These are phyloP conservation scores for Paracamarosporium sp. DNA, from an alignment of 2,329 filamentous ascomycete genomes.

Conservation along the genomic window DNA sequence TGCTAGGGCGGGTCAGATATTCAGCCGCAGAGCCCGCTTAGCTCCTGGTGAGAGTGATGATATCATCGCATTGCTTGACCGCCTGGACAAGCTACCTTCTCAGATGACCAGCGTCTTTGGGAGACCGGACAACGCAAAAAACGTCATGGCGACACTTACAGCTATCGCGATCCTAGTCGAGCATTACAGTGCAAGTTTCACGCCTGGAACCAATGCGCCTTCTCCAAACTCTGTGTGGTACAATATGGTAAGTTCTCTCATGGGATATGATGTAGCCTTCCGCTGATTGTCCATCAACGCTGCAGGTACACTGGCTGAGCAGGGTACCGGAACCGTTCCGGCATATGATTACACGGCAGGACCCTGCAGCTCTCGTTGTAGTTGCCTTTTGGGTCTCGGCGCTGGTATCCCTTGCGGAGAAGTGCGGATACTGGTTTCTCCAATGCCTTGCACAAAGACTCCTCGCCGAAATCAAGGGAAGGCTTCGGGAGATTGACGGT, in stretches of 20 bases:
- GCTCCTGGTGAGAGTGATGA: background rate
- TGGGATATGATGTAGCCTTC: background rate
- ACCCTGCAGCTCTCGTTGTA: constrained; percentile 30
- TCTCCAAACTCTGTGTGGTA: background rate
- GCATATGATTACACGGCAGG: constrained; percentile 17
- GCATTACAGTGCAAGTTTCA: constrained; percentile 24
- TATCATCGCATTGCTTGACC: constrained; percentile 10
- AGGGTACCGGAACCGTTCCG: constrained; percentile 25
- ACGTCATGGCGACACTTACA: constrained; percentile 26
- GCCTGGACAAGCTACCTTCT: constrained; percentile 22
- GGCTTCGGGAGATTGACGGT: background rate
- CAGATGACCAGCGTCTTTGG: constrained; percentile 24
- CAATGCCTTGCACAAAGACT: constrained; percentile 1
- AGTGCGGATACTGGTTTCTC: constrained; percentile 29
- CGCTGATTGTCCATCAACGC: background rate
- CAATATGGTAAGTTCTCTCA: constrained; percentile 21
- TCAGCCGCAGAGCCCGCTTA: background rate
- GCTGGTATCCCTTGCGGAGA: constrained; percentile 22
- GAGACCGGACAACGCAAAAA: constrained; percentile 16
- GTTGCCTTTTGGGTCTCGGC: constrained; percentile 30
- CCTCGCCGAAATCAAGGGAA: background rate
- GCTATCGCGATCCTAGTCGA: constrained; percentile 27
- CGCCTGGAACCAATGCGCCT: constrained; percentile 3
- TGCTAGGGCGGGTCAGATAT: constrained; percentile 8
- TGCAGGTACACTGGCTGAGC: constrained; percentile 23